phyloP scores from a whole-genome alignment of 176 grass and related monocot species.

The Triticum monococcum region DNA sequence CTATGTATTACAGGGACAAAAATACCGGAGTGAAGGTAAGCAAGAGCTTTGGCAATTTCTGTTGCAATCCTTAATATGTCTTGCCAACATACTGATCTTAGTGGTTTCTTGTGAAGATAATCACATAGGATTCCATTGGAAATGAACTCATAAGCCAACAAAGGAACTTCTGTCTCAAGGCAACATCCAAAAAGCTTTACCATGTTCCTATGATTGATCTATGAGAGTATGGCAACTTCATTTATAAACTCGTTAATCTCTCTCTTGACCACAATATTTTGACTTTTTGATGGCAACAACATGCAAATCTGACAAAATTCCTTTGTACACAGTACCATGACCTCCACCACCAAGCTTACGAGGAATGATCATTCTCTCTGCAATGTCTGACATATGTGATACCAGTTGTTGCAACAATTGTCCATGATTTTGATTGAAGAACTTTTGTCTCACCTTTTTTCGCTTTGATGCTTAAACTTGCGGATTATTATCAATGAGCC shows the following conservation, averaged over 20 bases:
- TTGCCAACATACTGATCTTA: neutral
- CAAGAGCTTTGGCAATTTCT: neutral
- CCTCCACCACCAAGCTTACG: neutral
- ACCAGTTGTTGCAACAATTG: neutral
- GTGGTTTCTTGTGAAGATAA: neutral
- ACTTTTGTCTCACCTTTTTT: neutral
- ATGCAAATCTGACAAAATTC: constrained; percentile 1
- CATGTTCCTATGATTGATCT: neutral
- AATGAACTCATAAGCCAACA: constrained; percentile 13
- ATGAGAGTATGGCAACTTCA: neutral
- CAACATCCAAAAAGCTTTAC: constrained; percentile 2
- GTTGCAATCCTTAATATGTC: neutral
- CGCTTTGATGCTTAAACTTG: neutral
- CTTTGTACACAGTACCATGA: neutral
- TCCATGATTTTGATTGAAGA: neutral
- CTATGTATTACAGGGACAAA: neutral
- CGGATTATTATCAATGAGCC: neutral
- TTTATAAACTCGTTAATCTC: neutral
- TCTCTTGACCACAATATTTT: neutral
- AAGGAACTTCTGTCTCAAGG: constrained; percentile 5
- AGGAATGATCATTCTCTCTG: neutral
- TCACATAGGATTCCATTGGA: constrained; percentile 3
- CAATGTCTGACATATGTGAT: neutral
- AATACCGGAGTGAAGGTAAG: constrained; percentile 1
- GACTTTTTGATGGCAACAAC: constrained; percentile 9